phyloP scores from a whole-genome alignment of 2,329 filamentous ascomycete species.

The Fusarium nanum region DNA sequence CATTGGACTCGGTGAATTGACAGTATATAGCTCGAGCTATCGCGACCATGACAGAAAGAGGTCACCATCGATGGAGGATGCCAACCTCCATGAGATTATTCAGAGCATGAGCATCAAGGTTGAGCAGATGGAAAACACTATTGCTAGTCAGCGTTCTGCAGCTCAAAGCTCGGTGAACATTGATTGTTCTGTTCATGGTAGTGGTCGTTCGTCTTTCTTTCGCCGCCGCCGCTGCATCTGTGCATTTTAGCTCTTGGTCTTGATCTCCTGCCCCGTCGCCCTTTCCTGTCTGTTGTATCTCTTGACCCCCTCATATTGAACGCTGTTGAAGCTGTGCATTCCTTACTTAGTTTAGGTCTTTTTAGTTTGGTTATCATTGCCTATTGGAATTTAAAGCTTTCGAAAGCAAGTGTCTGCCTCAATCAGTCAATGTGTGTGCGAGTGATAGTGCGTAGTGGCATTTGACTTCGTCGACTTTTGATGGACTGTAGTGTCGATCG shows the following conservation, averaged over 20 bases:
- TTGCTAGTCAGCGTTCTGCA: not conserved
- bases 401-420: too few species aligned
- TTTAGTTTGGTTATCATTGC: too few species aligned
- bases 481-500: too few species aligned
- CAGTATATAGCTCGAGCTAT: not conserved
- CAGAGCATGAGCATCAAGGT: not conserved
- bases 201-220: not conserved
- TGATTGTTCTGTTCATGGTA: not conserved
- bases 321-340: too few species aligned
- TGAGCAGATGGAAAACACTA: not conserved
- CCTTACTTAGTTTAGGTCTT: too few species aligned
- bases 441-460: too few species aligned
- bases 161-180: not conserved
- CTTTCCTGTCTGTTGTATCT: too few species aligned
- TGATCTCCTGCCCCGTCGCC: too few species aligned
- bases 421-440: too few species aligned
- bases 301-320: too few species aligned
- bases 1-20: not conserved
- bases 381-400: too few species aligned
- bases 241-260: not conserved
- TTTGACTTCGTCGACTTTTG: too few species aligned
- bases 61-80: not conserved
- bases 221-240: not conserved
- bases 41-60: not conserved
- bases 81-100: not conserved